Base-by-base conservation (phyloP, 2,329 filamentous ascomycete species). In the Alternaria hordeiaustralica region DNA sequence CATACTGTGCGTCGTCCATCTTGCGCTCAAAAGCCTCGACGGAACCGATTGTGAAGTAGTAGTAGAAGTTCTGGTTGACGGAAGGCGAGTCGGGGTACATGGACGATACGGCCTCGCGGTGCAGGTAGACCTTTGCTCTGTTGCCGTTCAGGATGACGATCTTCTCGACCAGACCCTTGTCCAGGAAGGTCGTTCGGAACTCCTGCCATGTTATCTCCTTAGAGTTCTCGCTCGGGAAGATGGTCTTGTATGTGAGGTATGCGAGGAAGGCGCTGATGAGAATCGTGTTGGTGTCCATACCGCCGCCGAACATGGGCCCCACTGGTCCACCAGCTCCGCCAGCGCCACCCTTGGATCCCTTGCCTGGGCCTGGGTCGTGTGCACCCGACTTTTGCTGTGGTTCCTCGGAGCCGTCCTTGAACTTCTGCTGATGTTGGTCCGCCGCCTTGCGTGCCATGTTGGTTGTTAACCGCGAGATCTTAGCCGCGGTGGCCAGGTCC, bases 151-250 rank as follows among this genome's bases (percentile, higher is more conserved):
- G 87, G 33, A 97, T 90, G 18, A 90, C 90, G 71, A 99, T 87
- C 84, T 94, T 97, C 82, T 97, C 92, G 20, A 99, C 94, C 23
- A 99, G 86, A 8, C 96, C 96, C 85, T 97, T 97, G 82, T 97
- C 94, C 64, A 99, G 85, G 85, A 97, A 98, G 30, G 93, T 96
- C 71, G 89, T 94, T 67, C 92, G 87, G 82, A 99, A 93, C 82
- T 99, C 96, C 82, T 99, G 94, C 93, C 94, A 99, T 59, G 96
- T 98, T 63, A 99, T 97, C 78, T 99, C 95, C 75, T 89, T 85
- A 59, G 83, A 85, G 66, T 85, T 86, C 67, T 92, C 89, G 20
- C 87, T 86, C 4, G 90, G 90, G 62, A 93, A 86, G 60, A 95
- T 82, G 67, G 87, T 84, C 60, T 86, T 84, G 79, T 76, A 79